Evolutionary conservation across 2,329 filamentous ascomycete genomes (phyloP).

Genomic region (Aspergillus luchuensis): DNA sequence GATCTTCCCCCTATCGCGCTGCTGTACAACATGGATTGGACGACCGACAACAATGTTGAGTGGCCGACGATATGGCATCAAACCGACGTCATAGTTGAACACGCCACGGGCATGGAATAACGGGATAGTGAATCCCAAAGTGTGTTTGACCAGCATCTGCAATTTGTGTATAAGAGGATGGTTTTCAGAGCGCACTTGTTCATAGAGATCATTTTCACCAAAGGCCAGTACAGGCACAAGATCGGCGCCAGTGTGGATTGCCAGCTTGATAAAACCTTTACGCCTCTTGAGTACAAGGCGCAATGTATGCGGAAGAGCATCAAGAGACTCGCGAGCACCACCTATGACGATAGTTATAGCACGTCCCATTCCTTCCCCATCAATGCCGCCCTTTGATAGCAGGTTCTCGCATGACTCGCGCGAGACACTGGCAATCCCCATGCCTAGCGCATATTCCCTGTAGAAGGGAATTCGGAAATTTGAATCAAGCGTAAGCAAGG

Average conservation of each 20-base stretch:
- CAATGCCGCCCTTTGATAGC: constrained; percentile 73
- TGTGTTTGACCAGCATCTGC: constrained; percentile 81
- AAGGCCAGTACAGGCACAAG: constrained; percentile 90
- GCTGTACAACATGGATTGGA: constrained; percentile 70
- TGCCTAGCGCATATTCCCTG: constrained; percentile 85
- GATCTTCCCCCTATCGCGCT: constrained; percentile 61
- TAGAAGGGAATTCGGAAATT: constrained; percentile 96
- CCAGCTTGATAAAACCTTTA: constrained; percentile 93
- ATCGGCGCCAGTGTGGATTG: constrained; percentile 87
- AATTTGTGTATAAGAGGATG: constrained; percentile 78
- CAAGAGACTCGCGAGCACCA: constrained; percentile 87
- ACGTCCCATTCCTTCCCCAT: constrained; percentile 84
- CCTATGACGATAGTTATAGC: constrained; percentile 95
- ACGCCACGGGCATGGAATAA: constrained; percentile 87
- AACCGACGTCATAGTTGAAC: constrained; percentile 95
- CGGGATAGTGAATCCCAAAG: constrained; percentile 89
- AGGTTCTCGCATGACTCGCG: constrained; percentile 90
- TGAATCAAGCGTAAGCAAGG: constrained; percentile 86
- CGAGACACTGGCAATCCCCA: constrained; percentile 86
- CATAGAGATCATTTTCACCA: constrained; percentile 94
- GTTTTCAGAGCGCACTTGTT: constrained; percentile 75
- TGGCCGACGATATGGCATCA: constrained; percentile 89
- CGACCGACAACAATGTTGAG: constrained; percentile 87
- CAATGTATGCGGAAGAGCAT: constrained; percentile 76
- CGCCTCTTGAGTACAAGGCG: constrained; percentile 78